Base-by-base conservation (phyloP, 805 yeast genomes). In the Millerago galiae region DNA sequence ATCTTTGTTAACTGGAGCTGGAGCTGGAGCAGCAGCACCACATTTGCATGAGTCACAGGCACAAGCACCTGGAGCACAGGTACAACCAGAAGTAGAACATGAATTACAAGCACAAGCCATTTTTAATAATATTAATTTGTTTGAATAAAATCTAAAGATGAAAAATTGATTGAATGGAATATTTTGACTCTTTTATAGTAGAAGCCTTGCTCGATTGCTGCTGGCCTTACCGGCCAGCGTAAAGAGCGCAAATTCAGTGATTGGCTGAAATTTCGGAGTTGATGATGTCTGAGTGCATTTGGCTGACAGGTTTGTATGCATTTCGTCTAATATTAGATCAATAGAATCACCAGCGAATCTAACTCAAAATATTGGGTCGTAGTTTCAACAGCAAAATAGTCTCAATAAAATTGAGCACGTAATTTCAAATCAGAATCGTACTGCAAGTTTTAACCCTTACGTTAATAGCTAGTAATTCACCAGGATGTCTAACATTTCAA, bases 51-150 rank as follows among this genome's bases (percentile, higher is more conserved):
- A 14, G 5, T 29, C 12, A 34, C 45, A 42, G 3, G 30, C n/a
- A 32, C 45, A 42, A 18, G 38, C 18, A 15, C 34, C 37, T 34
- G 45, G 40, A 15, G 45, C 42, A 31, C 45, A 42, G 17, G 45
- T 12, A 21, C 45, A 42, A 11, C 37, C 42, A 14, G 42, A 35
- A 9, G 42, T 29, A n/a, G 45, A 38, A 15, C 42, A 42, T 8
- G 42, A 31, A 6, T 31, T 21, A 42, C 45, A 42, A 17, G 41
- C 17, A 24, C 42, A 42, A 21, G 40, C 39, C 38, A 37, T 37
- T 37, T 26, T 35, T 21, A 7, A 21, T 21, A 7, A 21, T 21
- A 21, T 21, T 21, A 21, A 21, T 21, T 21, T 21, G 7, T 21
- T 5, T 21, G 24, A 21, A 26, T 26, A 10, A 11, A 26, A 26